Evolutionary conservation across 305 asterid species (phyloP), one percentile per base, ranked within the genome.

Genomic region (Solanum hybrid): DNA sequence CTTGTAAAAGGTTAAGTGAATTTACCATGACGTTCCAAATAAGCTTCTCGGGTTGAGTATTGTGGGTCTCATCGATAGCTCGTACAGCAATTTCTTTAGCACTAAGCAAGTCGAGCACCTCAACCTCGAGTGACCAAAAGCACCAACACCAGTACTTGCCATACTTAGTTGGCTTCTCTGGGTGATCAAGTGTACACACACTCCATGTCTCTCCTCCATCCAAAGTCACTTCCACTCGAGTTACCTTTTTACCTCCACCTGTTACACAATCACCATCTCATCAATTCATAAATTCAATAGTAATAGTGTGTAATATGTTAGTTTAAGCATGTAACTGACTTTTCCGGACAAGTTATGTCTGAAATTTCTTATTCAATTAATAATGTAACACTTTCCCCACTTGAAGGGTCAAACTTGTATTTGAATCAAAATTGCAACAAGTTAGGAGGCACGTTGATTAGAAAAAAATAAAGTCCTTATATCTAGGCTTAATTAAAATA

Each of bases 111-210:
- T 95, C 98, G 27, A 96, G 92, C 61, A 96, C 98, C 91, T 97
- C 99, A 3, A 96, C 97, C 89, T 97, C 97, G 10, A 96, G 79
- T 1, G 97, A 94, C 99, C 99, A 97, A 88, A 97, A 97, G 83
- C 99, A 97, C 99, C 98, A 97, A 81, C 99, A 96, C 99, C 99
- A 97, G 89, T 95, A 96, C 32, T 94, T 96, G 20, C 98, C 98
- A 72, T 96, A 97, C 85, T 95, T 97, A 87, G 87, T 97, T 1
- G 96, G 94, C 92, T 93, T 96, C 88, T 96, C 99, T 0, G 91
- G 97, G 87, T 92, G 96, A 89, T 96, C 98, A 79, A 97, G 31
- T 0, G 45, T 57, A 36, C 96, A 91, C 2, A 94, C 93, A 17
- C 91, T 91, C 99, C 99, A 97, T 11, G 97, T 93, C 51, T 96